Conservation (phyloP, 176 grass and related monocot genomes). For the Aegilops sharonensis region DNA sequence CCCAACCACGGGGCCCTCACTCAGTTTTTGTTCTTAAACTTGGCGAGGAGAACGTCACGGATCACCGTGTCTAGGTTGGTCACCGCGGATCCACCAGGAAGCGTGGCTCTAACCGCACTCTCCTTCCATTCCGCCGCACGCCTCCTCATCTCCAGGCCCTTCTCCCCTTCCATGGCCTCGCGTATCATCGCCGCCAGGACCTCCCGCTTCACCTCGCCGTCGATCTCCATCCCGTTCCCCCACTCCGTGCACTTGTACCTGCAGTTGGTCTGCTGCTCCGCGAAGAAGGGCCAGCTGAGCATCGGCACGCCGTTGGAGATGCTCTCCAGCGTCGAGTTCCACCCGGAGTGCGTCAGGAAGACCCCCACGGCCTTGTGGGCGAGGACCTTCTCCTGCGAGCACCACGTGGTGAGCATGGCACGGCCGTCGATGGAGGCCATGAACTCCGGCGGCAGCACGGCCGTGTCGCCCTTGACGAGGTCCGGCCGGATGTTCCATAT, state of each 20-base stretch:
- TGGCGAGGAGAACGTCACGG: conserved; percentile 9
- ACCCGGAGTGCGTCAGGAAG: conserved; percentile 76
- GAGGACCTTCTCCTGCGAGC: conserved; percentile 59
- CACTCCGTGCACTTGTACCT: conserved; percentile 55
- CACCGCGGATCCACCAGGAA: conserved; percentile 19
- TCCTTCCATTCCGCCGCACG: conserved; percentile 46
- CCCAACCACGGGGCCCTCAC: too few species aligned
- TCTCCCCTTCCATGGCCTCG: conserved; percentile 51
- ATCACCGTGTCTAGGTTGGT: background rate
- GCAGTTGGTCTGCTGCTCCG: conserved; percentile 73
- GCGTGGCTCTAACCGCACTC: conserved; percentile 19
- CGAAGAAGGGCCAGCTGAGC: conserved; percentile 82
- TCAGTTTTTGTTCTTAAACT: background rate
- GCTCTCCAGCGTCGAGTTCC: conserved; percentile 80
- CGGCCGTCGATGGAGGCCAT: conserved; percentile 22
- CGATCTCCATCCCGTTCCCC: conserved; percentile 66
- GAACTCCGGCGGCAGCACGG: conserved; percentile 43
- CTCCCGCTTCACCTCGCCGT: conserved; percentile 37
- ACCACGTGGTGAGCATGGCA: conserved; percentile 55
- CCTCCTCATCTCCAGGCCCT: conserved; percentile 50
- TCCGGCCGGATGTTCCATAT: conserved; percentile 64
- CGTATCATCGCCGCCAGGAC: conserved; percentile 40
- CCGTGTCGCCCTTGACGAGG: conserved; percentile 32
- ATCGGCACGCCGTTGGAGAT: conserved; percentile 62
- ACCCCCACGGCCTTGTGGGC: conserved; percentile 41